These are phyloP conservation scores for Colletotrichum costaricense DNA, from an alignment of 2,329 filamentous ascomycete species.

Conservation along the genomic window DNA sequence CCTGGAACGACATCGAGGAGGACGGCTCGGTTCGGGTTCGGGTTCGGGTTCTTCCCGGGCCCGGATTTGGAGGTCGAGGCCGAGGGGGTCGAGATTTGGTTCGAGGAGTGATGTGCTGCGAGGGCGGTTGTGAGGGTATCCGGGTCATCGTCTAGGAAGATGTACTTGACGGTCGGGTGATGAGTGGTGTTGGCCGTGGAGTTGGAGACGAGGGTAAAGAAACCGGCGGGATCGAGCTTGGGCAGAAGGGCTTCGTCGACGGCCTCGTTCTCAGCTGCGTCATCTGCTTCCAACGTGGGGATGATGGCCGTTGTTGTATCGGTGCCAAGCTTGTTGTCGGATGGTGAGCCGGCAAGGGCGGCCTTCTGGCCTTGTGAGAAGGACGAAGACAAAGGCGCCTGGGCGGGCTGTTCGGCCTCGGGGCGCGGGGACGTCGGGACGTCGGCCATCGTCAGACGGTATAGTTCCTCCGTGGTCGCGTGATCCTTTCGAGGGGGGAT, in stretches of 20 bases:
- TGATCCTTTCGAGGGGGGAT: background rate
- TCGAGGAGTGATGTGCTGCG: constrained; percentile 47
- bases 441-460: constrained; percentile 32
- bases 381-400: constrained; percentile 16
- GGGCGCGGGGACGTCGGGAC: constrained; percentile 18
- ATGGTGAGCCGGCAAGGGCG: background rate
- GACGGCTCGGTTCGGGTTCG: constrained; percentile 56
- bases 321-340: background rate
- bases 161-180: constrained; percentile 90
- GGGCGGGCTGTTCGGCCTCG: constrained; percentile 8
- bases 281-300: background rate
- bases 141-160: constrained; percentile 92
- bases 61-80: constrained; percentile 41
- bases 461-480: constrained; percentile 1
- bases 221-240: constrained; percentile 35
- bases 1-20: constrained; percentile 64
- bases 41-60: constrained; percentile 15
- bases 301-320: background rate
- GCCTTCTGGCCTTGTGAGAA: constrained; percentile 20
- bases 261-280: background rate
- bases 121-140: constrained; percentile 78
- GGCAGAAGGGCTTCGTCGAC: constrained; percentile 5
- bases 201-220: constrained; percentile 89
- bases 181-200: constrained; percentile 77
- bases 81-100: constrained; percentile 38